Evolutionary conservation across 495 filamentous ascomycete genomes (phyloP), one percentile per base, ranked within the genome.

Genomic region (Penicillium antarcticum): DNA sequence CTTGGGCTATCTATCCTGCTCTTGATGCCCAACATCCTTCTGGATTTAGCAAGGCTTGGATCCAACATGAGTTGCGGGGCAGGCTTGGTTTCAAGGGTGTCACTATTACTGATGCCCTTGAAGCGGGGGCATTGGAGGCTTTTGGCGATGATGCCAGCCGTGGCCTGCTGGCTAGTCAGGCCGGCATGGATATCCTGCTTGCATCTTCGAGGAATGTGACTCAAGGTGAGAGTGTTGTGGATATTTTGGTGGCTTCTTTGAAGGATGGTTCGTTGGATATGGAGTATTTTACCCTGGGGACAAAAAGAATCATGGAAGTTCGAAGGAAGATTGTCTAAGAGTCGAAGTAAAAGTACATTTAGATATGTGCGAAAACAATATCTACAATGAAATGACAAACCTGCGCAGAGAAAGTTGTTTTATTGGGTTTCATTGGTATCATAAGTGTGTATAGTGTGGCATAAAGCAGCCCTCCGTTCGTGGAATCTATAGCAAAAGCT

Each of bases 61-160:
- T 72, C 2, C 48, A 63, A 14, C 52, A 52, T 21, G 66, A 72
- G 31, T 40, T 72, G 14, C 58, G 66, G 13, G 56, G 33, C 4
- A 42, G 68, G 12, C 42, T 72, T n/a, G 68, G 66, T 0, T 72
- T 62, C 36, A 38, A 52, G 26, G 69, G 69, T 5, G 66, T 65
- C 0, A 67, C 66, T 13, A 58, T 73, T 14, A 70, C 60, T 14
- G 69, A 71, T 45, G 69, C 66, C 5, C 60, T 70, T 37, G 69
- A 72, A 39, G 69, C 69, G 1, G 69, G 68, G 2, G 61, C 62
- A 3, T 34, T 72, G 5, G 32, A 49, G 12, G 56, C 51, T 0
- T 71, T 68, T 41, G 67, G 67, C 0, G 42, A 59, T 29, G 48
- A 62, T 42, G 41, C 56, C 7, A 21, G 52, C 3, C 63, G 69